Conservation (phyloP, 1,139 yeast species). For the Scheffersomyces lignicola region DNA sequence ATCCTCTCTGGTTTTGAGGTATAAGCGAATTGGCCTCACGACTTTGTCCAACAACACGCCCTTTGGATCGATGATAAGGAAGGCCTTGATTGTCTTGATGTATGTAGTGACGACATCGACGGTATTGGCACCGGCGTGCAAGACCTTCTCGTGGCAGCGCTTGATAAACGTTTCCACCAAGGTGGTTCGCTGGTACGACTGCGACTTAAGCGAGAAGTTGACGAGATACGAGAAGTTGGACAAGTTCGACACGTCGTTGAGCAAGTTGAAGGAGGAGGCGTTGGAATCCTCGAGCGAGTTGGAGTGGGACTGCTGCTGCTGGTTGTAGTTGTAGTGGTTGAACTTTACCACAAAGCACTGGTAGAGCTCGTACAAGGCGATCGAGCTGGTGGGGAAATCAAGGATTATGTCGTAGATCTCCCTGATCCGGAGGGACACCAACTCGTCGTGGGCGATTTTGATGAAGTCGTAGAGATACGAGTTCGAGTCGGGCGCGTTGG, state of each 20-base stretch:
- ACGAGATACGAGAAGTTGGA: conserved; percentile 19
- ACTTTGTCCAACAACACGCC: conserved; percentile 82
- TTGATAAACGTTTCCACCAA: conserved; percentile 57
- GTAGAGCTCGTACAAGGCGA: conserved; percentile 66
- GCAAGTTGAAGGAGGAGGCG: conserved; percentile 5
- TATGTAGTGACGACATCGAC: conserved; percentile 69
- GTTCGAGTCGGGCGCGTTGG: conserved; percentile 6
- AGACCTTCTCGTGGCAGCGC: conserved; percentile 49
- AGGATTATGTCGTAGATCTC: conserved; percentile 69
- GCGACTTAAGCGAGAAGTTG: conserved; percentile 23
- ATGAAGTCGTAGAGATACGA: conserved; percentile 29
- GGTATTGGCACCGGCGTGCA: conserved; percentile 86
- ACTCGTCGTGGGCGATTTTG: conserved; percentile 44
- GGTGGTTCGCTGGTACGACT: conserved; percentile 45
- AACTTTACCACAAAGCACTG: conserved; percentile 38
- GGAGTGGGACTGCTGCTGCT: conserved; percentile 1
- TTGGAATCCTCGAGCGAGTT: conserved; percentile 3
- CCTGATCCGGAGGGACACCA: conserved; percentile 51
- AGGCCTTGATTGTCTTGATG: conserved; percentile 70
- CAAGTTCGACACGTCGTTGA: conserved; percentile 13
- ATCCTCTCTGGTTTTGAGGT: conserved; percentile 71
- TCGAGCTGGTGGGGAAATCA: conserved; percentile 56
- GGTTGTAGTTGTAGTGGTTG: conserved; percentile 11
- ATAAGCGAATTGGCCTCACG: conserved; percentile 67
- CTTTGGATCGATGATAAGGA: conserved; percentile 78